Evolutionary conservation across 495 filamentous ascomycete species (phyloP).

Genomic region (Hyaloscypha hepaticicola): DNA sequence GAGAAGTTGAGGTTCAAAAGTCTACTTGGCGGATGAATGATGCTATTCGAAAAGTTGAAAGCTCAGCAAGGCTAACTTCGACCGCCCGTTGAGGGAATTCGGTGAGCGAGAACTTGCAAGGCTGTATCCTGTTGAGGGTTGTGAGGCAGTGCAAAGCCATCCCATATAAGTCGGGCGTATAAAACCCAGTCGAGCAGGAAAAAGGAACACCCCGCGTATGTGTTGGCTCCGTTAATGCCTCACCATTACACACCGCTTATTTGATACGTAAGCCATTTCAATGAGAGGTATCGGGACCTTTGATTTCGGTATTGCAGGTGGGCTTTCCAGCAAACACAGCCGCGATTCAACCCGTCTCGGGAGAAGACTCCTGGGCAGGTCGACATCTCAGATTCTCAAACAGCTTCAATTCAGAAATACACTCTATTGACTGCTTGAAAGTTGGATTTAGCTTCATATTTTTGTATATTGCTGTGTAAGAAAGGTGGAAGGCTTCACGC

Average conservation of each 20-base stretch:
- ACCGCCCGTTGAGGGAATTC: too few species aligned
- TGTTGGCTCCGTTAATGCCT: background rate
- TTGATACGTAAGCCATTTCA: background rate
- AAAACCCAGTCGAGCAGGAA: background rate
- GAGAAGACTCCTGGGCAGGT: too few species aligned
- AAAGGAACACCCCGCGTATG: background rate
- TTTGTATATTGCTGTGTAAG: background rate
- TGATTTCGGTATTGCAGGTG: background rate
- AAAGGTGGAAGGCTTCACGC: background rate
- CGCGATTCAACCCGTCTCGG: background rate
- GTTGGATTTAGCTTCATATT: background rate
- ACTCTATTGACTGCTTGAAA: too few species aligned
- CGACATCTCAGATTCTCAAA: too few species aligned
- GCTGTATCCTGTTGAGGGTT: too few species aligned
- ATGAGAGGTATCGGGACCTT: background rate
- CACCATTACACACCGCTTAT: background rate
- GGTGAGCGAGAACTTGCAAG: too few species aligned
- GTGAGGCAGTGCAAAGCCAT: background rate
- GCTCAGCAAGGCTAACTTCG: too few species aligned
- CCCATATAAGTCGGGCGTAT: background rate
- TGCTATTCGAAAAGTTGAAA: too few species aligned
- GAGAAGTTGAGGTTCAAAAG: too few species aligned
- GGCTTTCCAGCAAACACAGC: background rate
- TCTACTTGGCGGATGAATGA: too few species aligned
- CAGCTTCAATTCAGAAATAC: too few species aligned